Evolutionary conservation across 768 basidiomycete genomes (phyloP), one percentile per base, ranked within the genome.

Genomic region (Dictyophora rubrovolvata): DNA sequence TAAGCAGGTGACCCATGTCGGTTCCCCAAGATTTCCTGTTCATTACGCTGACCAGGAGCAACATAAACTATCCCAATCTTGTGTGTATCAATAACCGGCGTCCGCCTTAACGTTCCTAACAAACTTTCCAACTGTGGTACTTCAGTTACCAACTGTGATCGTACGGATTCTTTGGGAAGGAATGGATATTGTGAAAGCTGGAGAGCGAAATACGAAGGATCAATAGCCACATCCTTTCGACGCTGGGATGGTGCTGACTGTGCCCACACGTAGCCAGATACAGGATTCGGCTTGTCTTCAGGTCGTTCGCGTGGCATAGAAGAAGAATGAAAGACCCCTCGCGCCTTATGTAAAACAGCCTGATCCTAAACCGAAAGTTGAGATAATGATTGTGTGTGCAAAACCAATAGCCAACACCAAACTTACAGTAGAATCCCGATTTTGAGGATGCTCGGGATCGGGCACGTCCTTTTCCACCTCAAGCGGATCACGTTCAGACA

Each of bases 11-110:
- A 97, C 8, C 96, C 96, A 68, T 95, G 86, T 1, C 82, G 81
- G 69, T 99, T 99, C 59, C 79, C 77, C 18, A 99, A 78, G 55
- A 98, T 97, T 58, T 95, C 91, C 17, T 73, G 70, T 69, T 98
- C 95, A 37, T 81, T 73, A 8, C 76, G 84, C 71, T 98, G 96
- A 1, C 91, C 92, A 4, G 92, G 90, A 0, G 88, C 94, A 49
- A 93, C 95, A 65, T 98, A 99, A 74, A 99, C 79, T 59, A 99
- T 87, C 3, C 92, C 96, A 36, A 98, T 87, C 70, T 96, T 95
- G 71, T 98, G 92, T 0, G 90, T 93, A 71, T 99, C 96, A 61
- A 99, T 94, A 65, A 98, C 93, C 0, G 93, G 94, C 47, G 89
- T 87, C 48, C 80, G 75, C 65, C 96, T 93, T 49, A 98, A 77